Evolutionary conservation across 2,329 filamentous ascomycete genomes (phyloP).

Genomic region (Fusarium avenaceum): DNA sequence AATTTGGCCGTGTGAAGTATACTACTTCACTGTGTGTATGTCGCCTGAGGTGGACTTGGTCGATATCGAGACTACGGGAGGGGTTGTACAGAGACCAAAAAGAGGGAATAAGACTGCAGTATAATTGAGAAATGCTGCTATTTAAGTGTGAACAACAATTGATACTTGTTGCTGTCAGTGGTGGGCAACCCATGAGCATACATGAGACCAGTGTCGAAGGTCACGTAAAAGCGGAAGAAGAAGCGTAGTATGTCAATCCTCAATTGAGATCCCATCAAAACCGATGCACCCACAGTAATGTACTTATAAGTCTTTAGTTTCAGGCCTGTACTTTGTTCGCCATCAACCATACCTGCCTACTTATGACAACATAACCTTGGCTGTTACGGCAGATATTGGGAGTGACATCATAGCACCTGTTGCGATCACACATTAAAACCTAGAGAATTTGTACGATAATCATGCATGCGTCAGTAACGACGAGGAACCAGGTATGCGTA

Average conservation of each 20-base stretch:
- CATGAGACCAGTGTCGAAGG: too few species aligned
- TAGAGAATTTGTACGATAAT: not conserved
- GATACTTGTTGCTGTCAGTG: too few species aligned
- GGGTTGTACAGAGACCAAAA: not conserved
- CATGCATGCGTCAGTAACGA: not conserved
- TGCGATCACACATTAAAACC: not conserved
- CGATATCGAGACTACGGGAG: not conserved
- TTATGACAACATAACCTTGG: not conserved
- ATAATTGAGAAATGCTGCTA: not conserved
- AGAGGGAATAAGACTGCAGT: not conserved
- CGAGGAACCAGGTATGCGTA: not conserved
- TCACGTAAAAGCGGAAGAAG: too few species aligned
- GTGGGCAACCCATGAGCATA: too few species aligned
- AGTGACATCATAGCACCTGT: not conserved
- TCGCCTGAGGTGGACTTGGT: not conserved
- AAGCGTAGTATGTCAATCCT: too few species aligned
- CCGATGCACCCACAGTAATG: not conserved
- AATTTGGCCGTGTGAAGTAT: slow-evolving; percentile 29
- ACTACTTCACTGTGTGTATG: slow-evolving; percentile 4
- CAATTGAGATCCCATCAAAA: too few species aligned
- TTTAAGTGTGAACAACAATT: too few species aligned
- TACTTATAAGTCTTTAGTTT: not conserved
- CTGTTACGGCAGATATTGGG: not conserved
- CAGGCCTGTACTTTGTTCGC: not conserved
- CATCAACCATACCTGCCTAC: not conserved